Base-by-base conservation (phyloP, 257 asterid genomes). In the Solanum piurae region DNA sequence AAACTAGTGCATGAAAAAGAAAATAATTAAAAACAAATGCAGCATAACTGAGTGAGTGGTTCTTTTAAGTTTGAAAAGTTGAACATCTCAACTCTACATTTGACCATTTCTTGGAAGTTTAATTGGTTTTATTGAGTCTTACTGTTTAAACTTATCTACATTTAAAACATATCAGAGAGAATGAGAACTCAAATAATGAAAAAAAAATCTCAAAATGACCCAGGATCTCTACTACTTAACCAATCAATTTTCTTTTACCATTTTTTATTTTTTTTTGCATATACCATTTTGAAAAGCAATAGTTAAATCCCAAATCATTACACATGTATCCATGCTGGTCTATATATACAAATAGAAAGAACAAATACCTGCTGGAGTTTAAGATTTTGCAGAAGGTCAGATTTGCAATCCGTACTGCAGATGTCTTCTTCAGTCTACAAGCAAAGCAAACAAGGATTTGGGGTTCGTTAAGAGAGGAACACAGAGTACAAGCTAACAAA, bases 341-440 rank as follows among this genome's bases (percentile, higher is more conserved):
- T 34, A 72, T 74, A 75, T n/a, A 74, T 60, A 85, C 62, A 77
- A 25, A 77, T 4, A 25, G 34, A 23, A 23, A 52, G 83, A 37
- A 86, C 85, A 49, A 80, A 82, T 77, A 95, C 99, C 98, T 93
- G 86, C 34, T 89, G 91, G 80, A 89, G 42, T 86, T 91, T 88
- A 89, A 83, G 86, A 86, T 89, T 92, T 88, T 92, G 92, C 72
- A 96, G 86, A 88, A 93, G 91, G 89, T 94, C 94, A 69, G 87
- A 83, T 92, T 96, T 96, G 95, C 98, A 96, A 79, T 95, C 98
- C 77, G 88, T 91, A 92, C 99, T 96, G 92, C 99, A 96, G 80
- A 96, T 83, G 82, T 96, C 99, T 83, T 96, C 98, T 76, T 93
- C 89, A 21, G 99, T 95, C 98, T 96, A 86, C 88, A 89, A 13